Conservation (phyloP, 345 rosid species). For the Rubroshorea leprosula region DNA sequence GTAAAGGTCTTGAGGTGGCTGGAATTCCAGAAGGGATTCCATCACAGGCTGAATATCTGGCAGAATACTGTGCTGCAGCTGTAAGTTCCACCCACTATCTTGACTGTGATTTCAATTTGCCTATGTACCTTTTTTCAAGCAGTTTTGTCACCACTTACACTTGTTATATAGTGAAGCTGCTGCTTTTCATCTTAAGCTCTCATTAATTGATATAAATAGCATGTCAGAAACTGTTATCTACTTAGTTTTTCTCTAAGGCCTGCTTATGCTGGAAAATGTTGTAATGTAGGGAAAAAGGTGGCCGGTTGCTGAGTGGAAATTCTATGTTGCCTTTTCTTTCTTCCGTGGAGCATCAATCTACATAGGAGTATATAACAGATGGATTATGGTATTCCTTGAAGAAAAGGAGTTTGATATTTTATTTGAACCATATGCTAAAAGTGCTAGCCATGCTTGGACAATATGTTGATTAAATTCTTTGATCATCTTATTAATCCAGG, state of each 20-base stretch:
- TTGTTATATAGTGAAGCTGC: background rate
- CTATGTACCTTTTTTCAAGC: background rate
- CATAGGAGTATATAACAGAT: slow-evolving; percentile 75
- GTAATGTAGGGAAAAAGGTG: slow-evolving; percentile 69
- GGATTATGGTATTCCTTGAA: slow-evolving; percentile 63
- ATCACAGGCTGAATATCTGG: slow-evolving; percentile 71
- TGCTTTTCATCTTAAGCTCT: background rate
- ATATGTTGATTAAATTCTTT: slow-evolving; percentile 4
- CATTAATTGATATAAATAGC: background rate
- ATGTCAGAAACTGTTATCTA: background rate
- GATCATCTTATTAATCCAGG: slow-evolving; percentile 40
- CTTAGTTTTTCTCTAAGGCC: background rate
- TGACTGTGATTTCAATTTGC: slow-evolving; percentile 3
- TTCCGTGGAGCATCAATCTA: slow-evolving; percentile 84
- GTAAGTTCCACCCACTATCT: slow-evolving; percentile 33
- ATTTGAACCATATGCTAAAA: background rate
- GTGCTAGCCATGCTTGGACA: background rate
- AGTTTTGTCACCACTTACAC: background rate
- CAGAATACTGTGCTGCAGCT: slow-evolving; percentile 68
- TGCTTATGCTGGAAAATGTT: slow-evolving; percentile 16
- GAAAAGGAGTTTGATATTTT: slow-evolving; percentile 2
- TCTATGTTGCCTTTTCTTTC: slow-evolving; percentile 82
- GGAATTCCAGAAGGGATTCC: slow-evolving; percentile 89
- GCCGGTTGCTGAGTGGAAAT: slow-evolving; percentile 89
- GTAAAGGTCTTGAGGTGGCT: slow-evolving; percentile 51